phyloP scores from a whole-genome alignment of 2,329 filamentous ascomycete species.

The Nothophoma quercina region DNA sequence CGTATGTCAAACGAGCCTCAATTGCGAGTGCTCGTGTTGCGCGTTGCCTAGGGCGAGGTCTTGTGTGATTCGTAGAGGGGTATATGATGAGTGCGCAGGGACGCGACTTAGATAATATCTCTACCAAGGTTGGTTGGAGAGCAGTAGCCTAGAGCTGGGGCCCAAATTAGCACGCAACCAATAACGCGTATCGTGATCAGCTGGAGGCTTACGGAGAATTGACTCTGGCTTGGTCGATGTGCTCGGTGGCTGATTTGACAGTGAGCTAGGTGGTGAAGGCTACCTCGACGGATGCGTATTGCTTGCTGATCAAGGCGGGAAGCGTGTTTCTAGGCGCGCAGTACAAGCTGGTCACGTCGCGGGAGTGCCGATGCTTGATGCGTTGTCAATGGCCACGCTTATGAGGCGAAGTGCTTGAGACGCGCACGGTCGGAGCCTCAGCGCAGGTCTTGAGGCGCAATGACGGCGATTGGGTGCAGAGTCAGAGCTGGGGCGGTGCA shows the following conservation, averaged over 20 bases:
- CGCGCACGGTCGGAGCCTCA: conserved; percentile 43
- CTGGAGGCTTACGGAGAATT: conserved; percentile 34
- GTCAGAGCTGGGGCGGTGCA: conserved; percentile 44
- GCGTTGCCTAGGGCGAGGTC: conserved; percentile 38
- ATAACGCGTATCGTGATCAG: conserved; percentile 29
- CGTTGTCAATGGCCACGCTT: conserved; percentile 54
- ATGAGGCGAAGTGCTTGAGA: conserved; percentile 44
- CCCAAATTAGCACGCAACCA: conserved; percentile 42
- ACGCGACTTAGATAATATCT: conserved; percentile 36
- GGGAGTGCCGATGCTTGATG: conserved; percentile 50
- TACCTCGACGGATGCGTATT: conserved; percentile 32
- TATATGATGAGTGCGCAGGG: conserved; percentile 28
- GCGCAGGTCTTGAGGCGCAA: conserved; percentile 42
- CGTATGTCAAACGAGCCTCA: conserved; percentile 25
- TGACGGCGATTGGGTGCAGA: conserved; percentile 33
- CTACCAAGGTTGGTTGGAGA: conserved; percentile 39
- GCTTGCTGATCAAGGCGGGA: conserved; percentile 45
- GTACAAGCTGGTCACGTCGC: conserved; percentile 47
- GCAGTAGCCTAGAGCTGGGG: conserved; percentile 44
- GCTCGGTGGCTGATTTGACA: conserved; percentile 28
- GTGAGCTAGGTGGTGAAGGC: conserved; percentile 30
- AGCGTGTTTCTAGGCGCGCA: conserved; percentile 41
- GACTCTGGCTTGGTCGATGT: conserved; percentile 24
- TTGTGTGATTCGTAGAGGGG: conserved; percentile 31
- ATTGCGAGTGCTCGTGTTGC: conserved; percentile 20